A percentile compares a stretch with the other conserved stretches of the same genome.
These are phyloP conservation scores for Fusarium sp. DNA, from an alignment of 2,329 filamentous ascomycete species.

Conservation along the genomic window DNA sequence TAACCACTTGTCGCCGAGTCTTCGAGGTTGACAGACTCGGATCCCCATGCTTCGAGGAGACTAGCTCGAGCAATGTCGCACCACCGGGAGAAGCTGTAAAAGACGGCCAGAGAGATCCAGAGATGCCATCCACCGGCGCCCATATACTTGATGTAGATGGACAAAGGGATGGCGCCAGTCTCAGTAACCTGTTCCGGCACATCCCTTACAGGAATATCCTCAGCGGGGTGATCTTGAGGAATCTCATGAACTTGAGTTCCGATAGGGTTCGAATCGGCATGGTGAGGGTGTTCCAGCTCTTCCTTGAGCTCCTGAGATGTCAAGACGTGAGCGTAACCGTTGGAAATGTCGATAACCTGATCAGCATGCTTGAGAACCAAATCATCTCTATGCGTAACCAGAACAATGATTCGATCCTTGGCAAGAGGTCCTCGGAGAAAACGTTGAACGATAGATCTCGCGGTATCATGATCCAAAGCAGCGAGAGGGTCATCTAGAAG, in stretches of 20 bases:
- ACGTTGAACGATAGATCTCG: conserved; percentile 69
- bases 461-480: conserved; percentile 71
- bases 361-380: conserved; percentile 78
- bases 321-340: conserved; percentile 66
- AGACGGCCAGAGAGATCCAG: conserved; percentile 74
- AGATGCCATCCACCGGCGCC: conserved; percentile 80
- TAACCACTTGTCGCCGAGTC: conserved; percentile 13
- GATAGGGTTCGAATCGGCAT: conserved; percentile 33
- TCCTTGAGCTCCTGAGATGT: conserved; percentile 56
- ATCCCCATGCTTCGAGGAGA: conserved; percentile 89
- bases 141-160: conserved; percentile 87
- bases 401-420: conserved; percentile 75
- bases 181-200: conserved; percentile 48
- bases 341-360: conserved; percentile 76
- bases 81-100: conserved; percentile 72
- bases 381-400: conserved; percentile 84
- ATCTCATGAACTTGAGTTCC: conserved; percentile 35
- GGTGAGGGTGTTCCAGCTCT: conserved; percentile 52
- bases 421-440: conserved; percentile 69
- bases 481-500: conserved; percentile 73
- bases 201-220: conserved; percentile 33
- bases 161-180: conserved; percentile 77
- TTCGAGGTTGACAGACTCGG: conserved; percentile 55
- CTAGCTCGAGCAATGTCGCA: conserved; percentile 76
- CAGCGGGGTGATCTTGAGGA: conserved; percentile 47